Base-by-base conservation (phyloP, 2,329 filamentous ascomycete species). In the Penicillium aurantiogriseum region DNA sequence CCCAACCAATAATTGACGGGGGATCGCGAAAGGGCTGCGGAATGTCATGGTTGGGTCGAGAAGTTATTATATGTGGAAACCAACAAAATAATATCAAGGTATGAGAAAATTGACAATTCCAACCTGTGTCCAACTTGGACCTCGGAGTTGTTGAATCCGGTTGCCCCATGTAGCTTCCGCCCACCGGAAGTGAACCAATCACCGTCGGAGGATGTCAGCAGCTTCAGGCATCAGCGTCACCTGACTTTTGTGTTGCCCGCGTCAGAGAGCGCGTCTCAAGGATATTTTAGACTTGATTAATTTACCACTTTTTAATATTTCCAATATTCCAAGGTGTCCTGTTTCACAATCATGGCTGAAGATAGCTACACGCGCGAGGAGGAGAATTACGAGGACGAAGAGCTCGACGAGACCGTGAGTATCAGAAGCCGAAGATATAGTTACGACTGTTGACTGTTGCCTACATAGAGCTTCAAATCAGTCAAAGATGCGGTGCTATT, bases 401-500 rank as follows among this genome's bases (percentile, higher is more conserved):
- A 80, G 57, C 61, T 79, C 35, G 78, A 80, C 54, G 76, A 80
- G 49, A 75, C 72, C 15, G 77, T 79, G 69, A 57, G 66, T 59
- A 21, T 8, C 21, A n/a, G 19, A 36, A n/a, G 7, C 1, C 3
- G 10, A 11, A 23, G 42, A 42, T 57, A 53, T 53, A 52, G 49
- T 53, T 46, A 47, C 45, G 10, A 39, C 21, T 50, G 39, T 42
- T 53, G 15, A 57, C 21, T 31, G 39, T 35, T 66, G 43, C 43
- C 40, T 56, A 33, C 13, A 33, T 25, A 93, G 91, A 88, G 86
- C 74, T 99, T 94, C 80, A 95, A 92, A 78, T 83, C 88, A 0
- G 88, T 92, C 71, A 97, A 96, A 78, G 94, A 99, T 86, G 94
- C 94, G n/a, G 85, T 97, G n/a, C 82, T 99, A 25, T 93, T 99